Base-by-base conservation (phyloP, 1,284 basidiomycete genomes). In the Naganishia liquefaciens region DNA sequence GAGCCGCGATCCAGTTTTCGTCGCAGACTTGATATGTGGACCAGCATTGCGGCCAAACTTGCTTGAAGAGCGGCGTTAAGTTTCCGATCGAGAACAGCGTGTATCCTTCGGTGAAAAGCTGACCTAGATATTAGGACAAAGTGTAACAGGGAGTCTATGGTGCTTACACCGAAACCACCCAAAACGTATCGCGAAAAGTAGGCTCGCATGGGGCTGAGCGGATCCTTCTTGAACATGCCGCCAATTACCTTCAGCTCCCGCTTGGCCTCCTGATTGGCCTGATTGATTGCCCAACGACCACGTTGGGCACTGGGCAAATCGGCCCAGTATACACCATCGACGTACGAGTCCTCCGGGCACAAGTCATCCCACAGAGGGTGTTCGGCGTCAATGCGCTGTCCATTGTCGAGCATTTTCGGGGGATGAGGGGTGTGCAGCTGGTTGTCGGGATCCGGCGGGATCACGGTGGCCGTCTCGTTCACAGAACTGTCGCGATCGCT, bases 31-130 rank as follows among this genome's bases (percentile, higher is more conserved):
- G 58, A 71, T 81, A 72, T 3, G 70, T 80, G 55, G 69, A 72
- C 81, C 81, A 84, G 75, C 83, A 84, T 21, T 68, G 21, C 19
- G 82, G 82, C 82, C 82, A 84, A 33, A 82, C 81, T 2, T 77
- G 73, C 57, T 75, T 68, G 76, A 82, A 83, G 21, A 83, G 76
- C 0, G 81, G 72, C 1, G 74, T 71, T 25, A 83, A 72, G 74
- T 83, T 83, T 33, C 83, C 83, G 70, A 84, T 83, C 6, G 82
- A 82, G 76, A 83, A 83, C 57, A 83, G 76, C 37, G 75, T 71
- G 67, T 77, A 78, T 42, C 77, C 77, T 71, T 83, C 81, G 44
- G 82, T 82, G 71, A 83, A 83, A 57, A 84, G 78, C 52, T 63
- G 51, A 33, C 19, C 15, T 39, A 1, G 39, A 4, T 15, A 19